A percentile compares a stretch with the other conserved stretches of the same genome.
Conservation (phyloP, 2,329 filamentous ascomycete genomes). For the Graphilbum sp. region DNA sequence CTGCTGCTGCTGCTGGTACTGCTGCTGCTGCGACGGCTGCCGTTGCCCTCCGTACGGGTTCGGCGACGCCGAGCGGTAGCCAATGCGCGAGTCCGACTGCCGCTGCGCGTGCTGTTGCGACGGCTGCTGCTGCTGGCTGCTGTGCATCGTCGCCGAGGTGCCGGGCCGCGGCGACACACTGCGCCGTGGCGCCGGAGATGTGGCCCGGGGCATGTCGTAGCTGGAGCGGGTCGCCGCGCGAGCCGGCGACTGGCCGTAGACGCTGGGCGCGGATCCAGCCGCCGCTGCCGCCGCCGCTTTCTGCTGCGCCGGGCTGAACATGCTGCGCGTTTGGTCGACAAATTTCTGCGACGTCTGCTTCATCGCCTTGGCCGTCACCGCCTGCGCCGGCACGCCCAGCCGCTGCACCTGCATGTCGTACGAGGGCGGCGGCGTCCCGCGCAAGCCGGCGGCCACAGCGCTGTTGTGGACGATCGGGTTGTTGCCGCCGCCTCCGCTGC, state of each 20-base stretch:
- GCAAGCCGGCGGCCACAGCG: slow-evolving; percentile 34
- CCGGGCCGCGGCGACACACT: slow-evolving; percentile 45
- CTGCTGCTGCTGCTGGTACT: slow-evolving; percentile 13
- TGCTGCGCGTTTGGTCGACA: slow-evolving; percentile 61
- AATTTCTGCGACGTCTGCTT: slow-evolving; percentile 87
- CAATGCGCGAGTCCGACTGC: slow-evolving; percentile 18
- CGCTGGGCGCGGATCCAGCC: slow-evolving; percentile 1
- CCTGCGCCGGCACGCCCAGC: slow-evolving; percentile 77
- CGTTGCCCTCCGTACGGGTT: slow-evolving; percentile 40
- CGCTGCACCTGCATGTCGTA: slow-evolving; percentile 67
- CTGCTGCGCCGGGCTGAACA: slow-evolving; percentile 36
- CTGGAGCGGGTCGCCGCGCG: slow-evolving; percentile 40
- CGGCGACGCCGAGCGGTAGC: slow-evolving; percentile 24
- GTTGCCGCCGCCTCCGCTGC: too few species aligned
- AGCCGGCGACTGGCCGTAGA: slow-evolving; percentile 21
- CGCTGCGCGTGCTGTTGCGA: slow-evolving; percentile 4
- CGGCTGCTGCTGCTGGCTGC: slow-evolving; percentile 10
- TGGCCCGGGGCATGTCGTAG: slow-evolving; percentile 39
- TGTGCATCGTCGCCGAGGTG: too few species aligned
- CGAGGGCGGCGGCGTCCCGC: slow-evolving; percentile 71
- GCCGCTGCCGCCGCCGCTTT: not conserved
- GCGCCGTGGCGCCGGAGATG: slow-evolving; percentile 54
- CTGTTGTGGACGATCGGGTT: slow-evolving; percentile 19
- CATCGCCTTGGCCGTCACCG: slow-evolving; percentile 89
- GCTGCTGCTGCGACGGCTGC: slow-evolving; percentile 17